phyloP scores from a whole-genome alignment of 176 grass and related monocot species.

The Musa itinerans region DNA sequence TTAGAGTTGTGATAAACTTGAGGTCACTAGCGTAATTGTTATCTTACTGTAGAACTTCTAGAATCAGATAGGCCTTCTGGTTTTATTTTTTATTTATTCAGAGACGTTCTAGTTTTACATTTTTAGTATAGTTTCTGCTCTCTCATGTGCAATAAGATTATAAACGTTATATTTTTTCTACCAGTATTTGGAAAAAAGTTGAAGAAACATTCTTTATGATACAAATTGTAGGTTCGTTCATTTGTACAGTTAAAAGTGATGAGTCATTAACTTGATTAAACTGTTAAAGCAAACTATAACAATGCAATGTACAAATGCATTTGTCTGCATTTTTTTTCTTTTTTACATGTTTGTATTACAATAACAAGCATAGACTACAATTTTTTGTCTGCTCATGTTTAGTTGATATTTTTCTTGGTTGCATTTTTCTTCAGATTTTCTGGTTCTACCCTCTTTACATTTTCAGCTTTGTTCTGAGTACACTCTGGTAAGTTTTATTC shows the following conservation, averaged over 20 bases:
- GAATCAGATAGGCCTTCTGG: too few relatives aligned
- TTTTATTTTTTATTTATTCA: neutral
- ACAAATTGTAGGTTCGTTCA: too few relatives aligned
- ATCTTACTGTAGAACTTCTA: too few relatives aligned
- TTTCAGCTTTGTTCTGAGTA: conserved; percentile 83
- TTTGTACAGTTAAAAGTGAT: too few relatives aligned
- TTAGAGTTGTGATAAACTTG: neutral
- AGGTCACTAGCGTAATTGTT: neutral
- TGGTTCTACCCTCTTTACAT: conserved; percentile 97
- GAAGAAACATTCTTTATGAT: too few relatives aligned
- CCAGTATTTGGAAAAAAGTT: neutral
- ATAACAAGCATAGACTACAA: neutral
- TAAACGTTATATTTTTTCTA: neutral
- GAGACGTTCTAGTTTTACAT: neutral
- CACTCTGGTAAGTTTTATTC: conserved; percentile 58
- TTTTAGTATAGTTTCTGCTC: neutral
- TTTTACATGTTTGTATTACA: conserved; percentile 13
- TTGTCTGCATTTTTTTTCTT: neutral
- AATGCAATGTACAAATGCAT: neutral
- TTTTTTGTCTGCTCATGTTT: neutral
- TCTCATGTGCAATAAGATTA: neutral
- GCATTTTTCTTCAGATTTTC: conserved; percentile 46
- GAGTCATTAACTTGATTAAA: neutral
- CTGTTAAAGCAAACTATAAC: neutral
- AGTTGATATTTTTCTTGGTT: conserved; percentile 1